Conservation (phyloP, 768 basidiomycete genomes). For the Suillus luteus region DNA sequence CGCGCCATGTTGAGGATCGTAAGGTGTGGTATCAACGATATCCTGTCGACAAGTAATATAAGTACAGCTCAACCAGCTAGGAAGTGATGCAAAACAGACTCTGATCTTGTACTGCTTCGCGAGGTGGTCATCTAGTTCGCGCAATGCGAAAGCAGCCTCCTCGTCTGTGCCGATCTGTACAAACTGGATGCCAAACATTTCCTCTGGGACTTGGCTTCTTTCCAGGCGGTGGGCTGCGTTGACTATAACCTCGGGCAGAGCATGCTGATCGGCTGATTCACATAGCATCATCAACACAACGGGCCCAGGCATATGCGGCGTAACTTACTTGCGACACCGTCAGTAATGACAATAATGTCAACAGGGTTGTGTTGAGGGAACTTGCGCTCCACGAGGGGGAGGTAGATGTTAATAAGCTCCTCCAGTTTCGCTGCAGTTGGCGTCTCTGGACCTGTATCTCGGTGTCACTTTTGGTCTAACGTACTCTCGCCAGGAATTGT, state of each 20-base stretch:
- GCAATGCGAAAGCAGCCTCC: slow-evolving; percentile 35
- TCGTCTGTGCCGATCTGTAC: slow-evolving; percentile 38
- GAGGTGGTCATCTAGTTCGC: slow-evolving; percentile 36
- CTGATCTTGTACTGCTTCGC: slow-evolving; percentile 9
- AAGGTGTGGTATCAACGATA: slow-evolving; percentile 44
- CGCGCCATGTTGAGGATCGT: slow-evolving; percentile 10
- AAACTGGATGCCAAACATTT: slow-evolving; percentile 40
- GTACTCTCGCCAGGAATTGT: neutral
- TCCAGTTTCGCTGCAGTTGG: slow-evolving; percentile 33
- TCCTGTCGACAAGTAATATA: slow-evolving; percentile 24
- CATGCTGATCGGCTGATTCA: slow-evolving; percentile 20
- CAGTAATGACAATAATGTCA: slow-evolving; percentile 30
- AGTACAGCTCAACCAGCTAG: neutral
- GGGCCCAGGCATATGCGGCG: neutral
- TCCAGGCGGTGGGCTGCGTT: slow-evolving; percentile 33
- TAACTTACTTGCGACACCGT: slow-evolving; percentile 35
- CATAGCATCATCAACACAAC: neutral
- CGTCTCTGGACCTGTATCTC: slow-evolving; percentile 24
- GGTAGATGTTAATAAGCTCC: slow-evolving; percentile 33
- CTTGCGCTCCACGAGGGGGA: slow-evolving; percentile 22
- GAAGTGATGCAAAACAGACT: slow-evolving; percentile 5
- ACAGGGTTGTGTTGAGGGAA: slow-evolving; percentile 21
- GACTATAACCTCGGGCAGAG: slow-evolving; percentile 24
- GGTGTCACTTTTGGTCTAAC: slow-evolving; percentile 1
- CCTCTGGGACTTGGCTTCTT: slow-evolving; percentile 27